These are phyloP conservation scores for Ceratocystis cacaofunesta DNA, from an alignment of 2,329 filamentous ascomycete species.

Conservation along the genomic window DNA sequence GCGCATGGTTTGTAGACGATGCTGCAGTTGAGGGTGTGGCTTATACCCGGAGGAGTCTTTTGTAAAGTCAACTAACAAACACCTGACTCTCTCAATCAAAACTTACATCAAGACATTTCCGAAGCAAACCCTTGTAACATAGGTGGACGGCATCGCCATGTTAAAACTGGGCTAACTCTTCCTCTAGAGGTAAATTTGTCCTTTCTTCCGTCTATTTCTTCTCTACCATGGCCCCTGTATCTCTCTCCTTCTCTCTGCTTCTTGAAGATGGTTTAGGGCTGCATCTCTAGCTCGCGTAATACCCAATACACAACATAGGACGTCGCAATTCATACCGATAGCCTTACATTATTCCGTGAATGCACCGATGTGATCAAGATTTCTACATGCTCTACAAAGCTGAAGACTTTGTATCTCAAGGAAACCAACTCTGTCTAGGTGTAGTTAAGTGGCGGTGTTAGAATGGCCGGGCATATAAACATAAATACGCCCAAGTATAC, in stretches of 20 bases:
- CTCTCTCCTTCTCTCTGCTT: not conserved
- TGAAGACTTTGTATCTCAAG: no score
- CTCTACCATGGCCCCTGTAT: not conserved
- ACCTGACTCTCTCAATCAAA: not conserved
- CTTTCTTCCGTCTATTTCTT: not conserved
- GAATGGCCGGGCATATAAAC: no score
- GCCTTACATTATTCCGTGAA: not conserved
- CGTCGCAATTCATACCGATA: not conserved
- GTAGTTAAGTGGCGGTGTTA: no score
- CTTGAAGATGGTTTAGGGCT: not conserved
- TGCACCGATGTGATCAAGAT: not conserved
- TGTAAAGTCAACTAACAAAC: conserved; percentile 24
- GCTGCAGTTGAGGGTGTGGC: conserved; percentile 71
- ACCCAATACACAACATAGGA: not conserved
- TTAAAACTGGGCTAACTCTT: not conserved
- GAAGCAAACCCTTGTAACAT: not conserved
- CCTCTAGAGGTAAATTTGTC: not conserved
- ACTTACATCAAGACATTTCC: not conserved
- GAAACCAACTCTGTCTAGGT: no score
- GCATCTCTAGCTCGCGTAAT: not conserved
- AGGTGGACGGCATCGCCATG: not conserved
- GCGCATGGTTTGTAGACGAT: conserved; percentile 89
- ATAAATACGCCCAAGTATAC: not conserved
- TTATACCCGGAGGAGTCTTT: conserved; percentile 59
- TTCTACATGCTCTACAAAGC: no score